A percentile compares a stretch with the other conserved stretches of the same genome.
Conservation (phyloP, 2,329 filamentous ascomycete genomes). For the Cercospora citrullina region DNA sequence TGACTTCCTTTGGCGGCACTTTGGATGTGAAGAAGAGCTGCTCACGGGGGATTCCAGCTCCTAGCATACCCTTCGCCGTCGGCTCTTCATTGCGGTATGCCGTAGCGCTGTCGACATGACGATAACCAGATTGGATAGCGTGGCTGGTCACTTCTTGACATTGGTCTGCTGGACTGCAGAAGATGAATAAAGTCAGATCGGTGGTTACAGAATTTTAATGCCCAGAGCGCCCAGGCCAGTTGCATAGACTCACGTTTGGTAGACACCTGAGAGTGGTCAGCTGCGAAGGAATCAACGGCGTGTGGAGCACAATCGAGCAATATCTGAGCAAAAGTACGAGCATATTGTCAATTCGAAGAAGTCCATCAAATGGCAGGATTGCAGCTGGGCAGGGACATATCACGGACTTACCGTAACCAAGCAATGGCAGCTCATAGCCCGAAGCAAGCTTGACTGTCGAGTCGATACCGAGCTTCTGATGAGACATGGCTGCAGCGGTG, state of each 20-base stretch:
- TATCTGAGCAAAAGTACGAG: too few species aligned
- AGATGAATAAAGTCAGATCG: neutral
- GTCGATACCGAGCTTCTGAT: conserved; percentile 44
- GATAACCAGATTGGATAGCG: conserved; percentile 57
- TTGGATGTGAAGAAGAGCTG: conserved; percentile 65
- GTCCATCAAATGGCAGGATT: too few species aligned
- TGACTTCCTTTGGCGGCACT: conserved; percentile 53
- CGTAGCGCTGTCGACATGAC: conserved; percentile 62
- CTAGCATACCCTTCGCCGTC: conserved; percentile 54
- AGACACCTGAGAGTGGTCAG: conserved; percentile 31
- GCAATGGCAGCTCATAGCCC: conserved; percentile 60
- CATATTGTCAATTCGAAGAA: too few species aligned
- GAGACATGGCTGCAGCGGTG: conserved; percentile 41
- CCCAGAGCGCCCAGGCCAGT: neutral
- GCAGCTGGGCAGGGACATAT: too few species aligned
- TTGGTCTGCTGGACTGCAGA: conserved; percentile 49
- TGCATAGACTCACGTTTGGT: conserved; percentile 35
- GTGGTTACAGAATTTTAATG: neutral
- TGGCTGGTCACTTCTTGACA: conserved; percentile 60
- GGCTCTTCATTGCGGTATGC: conserved; percentile 60
- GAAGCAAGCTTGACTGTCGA: conserved; percentile 57
- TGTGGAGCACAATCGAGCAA: too few species aligned
- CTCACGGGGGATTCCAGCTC: conserved; percentile 54
- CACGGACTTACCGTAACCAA: conserved; percentile 58
- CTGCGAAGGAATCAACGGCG: neutral